A percentile compares a stretch with the other conserved stretches of the same genome.
Evolutionary conservation across 2,329 filamentous ascomycete species (phyloP).

Genomic region (Aureobasidium vineae): DNA sequence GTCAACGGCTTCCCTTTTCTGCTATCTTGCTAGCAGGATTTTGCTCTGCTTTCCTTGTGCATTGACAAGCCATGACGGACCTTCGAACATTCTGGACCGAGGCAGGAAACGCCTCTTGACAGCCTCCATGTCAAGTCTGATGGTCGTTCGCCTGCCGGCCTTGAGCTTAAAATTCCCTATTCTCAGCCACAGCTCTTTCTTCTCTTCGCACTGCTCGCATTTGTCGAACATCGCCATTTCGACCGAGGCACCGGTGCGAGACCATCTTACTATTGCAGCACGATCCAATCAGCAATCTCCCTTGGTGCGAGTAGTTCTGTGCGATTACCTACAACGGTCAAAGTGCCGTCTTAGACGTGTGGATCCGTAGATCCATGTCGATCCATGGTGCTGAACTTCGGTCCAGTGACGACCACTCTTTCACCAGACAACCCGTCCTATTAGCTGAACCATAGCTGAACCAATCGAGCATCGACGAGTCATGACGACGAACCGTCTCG

Average conservation of each 20-base stretch:
- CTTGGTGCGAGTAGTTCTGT: background rate
- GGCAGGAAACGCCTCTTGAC: background rate
- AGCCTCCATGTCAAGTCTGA: background rate
- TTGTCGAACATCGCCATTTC: background rate
- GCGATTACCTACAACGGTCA: background rate
- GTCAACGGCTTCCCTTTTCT: background rate
- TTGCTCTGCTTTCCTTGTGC: background rate
- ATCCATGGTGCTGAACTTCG: slow-evolving; percentile 8
- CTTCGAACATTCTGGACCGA: background rate
- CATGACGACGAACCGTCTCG: background rate
- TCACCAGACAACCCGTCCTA: background rate
- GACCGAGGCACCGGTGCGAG: background rate
- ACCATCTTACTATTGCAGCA: background rate
- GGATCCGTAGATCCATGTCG: slow-evolving; percentile 18
- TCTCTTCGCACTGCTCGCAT: background rate
- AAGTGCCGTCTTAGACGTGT: background rate
- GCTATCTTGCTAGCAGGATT: background rate
- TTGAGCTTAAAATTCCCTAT: slow-evolving; percentile 14
- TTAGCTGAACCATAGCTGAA: background rate
- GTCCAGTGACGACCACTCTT: slow-evolving; percentile 6
- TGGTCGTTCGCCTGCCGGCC: background rate
- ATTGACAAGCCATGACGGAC: background rate
- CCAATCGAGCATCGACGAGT: background rate
- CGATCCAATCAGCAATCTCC: slow-evolving; percentile 1
- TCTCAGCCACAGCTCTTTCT: background rate